Evolutionary conservation across 106 monocot species (phyloP).

Genomic region (Iris macrosiphon): DNA sequence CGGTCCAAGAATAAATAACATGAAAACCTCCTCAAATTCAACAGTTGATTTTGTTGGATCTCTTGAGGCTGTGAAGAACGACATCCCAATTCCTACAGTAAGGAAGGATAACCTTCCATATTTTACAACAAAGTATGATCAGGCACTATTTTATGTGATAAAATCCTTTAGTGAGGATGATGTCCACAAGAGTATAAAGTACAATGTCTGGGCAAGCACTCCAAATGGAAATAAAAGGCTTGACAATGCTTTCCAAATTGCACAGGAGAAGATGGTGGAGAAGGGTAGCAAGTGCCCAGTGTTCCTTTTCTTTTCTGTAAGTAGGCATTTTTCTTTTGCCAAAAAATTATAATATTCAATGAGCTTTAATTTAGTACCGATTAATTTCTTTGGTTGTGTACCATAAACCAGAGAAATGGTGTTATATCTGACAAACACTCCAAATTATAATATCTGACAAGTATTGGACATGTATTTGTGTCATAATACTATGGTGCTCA

Average conservation of each 20-base stretch:
- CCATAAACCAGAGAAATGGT: too few species aligned
- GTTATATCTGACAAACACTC: too few species aligned
- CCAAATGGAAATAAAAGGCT: constrained; percentile 66
- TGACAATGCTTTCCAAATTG: constrained; percentile 56
- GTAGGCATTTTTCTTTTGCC: constrained; percentile 5
- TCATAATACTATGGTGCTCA: too few species aligned
- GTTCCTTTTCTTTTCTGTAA: constrained; percentile 74
- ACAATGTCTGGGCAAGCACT: constrained; percentile 71
- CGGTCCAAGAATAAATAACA: constrained; percentile 43
- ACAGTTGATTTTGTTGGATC: constrained; percentile 3
- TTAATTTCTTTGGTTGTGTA: too few species aligned
- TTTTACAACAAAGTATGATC: constrained; percentile 57
- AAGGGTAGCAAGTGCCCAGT: constrained; percentile 51
- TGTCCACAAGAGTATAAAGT: constrained; percentile 70
- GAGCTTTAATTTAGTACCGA: too few species aligned
- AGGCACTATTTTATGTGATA: constrained; percentile 58
- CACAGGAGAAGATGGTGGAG: constrained; percentile 33
- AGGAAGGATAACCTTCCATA: constrained; percentile 59
- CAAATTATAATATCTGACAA: too few species aligned
- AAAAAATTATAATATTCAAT: too few species aligned
- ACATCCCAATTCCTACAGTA: constrained; percentile 1
- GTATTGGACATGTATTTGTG: too few species aligned
- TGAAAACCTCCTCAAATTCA: background rate
- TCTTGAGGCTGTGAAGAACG: constrained; percentile 6
- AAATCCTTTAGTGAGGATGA: constrained; percentile 75